Evolutionary conservation across 2,329 filamentous ascomycete species (phyloP).

Genomic region (Geosmithia putterillii): DNA sequence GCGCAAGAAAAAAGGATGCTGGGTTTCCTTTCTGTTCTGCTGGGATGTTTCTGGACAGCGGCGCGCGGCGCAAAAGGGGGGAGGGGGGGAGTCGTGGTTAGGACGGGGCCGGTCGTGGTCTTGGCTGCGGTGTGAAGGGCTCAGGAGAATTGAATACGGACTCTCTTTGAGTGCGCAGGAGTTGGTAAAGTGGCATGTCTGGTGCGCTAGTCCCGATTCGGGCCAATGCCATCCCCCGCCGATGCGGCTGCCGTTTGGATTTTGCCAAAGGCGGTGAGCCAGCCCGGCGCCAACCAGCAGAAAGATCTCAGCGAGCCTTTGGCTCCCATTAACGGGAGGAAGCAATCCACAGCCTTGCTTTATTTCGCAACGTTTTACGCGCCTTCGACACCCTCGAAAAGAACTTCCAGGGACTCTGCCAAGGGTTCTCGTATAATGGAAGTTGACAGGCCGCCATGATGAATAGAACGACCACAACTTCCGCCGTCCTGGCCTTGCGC

Average conservation of each 20-base stretch:
- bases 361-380: too few relatives aligned
- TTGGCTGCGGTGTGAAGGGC: conserved; percentile 4
- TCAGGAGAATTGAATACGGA: conserved; percentile 22
- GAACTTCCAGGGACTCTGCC: background rate
- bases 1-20: background rate
- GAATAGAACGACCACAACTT: conserved; percentile 25
- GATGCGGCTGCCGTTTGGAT: conserved; percentile 5
- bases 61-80: too few relatives aligned
- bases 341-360: too few relatives aligned
- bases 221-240: conserved; percentile 13
- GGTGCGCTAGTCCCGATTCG: conserved; percentile 20
- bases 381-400: too few relatives aligned
- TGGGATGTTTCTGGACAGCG: too few relatives aligned
- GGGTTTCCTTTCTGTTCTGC: too few relatives aligned
- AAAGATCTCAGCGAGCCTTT: too few relatives aligned
- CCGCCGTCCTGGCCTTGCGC: conserved; percentile 22
- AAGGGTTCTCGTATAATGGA: conserved; percentile 18
- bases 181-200: conserved; percentile 29
- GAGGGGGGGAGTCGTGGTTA: too few relatives aligned
- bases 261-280: conserved; percentile 26
- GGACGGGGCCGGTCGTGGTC: background rate
- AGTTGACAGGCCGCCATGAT: conserved; percentile 26
- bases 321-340: too few relatives aligned
- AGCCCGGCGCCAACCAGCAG: background rate
- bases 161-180: conserved; percentile 12